phyloP scores from a whole-genome alignment of 1,284 basidiomycete genomes.

The Ceratobasidium sp. region DNA sequence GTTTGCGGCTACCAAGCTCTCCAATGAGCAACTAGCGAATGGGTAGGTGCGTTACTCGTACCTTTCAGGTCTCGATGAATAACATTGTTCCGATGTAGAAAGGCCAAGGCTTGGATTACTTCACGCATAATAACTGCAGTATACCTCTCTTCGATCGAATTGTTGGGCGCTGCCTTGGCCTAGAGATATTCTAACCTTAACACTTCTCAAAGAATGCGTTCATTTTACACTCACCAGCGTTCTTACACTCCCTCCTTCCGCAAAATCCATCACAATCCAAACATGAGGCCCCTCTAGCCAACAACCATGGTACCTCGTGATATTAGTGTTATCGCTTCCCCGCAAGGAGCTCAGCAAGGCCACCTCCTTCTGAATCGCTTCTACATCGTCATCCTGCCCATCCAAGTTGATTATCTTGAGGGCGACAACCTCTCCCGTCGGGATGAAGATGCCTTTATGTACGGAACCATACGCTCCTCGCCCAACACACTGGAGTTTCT shows the following conservation, averaged over 20 bases:
- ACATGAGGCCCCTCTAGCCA: conserved; percentile 94
- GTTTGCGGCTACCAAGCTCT: conserved; percentile 77
- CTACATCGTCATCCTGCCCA: conserved; percentile 96
- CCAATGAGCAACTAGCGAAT: not conserved
- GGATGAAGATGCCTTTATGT: conserved; percentile 90
- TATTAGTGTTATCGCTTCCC: conserved; percentile 79
- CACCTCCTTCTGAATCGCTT: conserved; percentile 96
- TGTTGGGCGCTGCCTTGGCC: conserved; percentile 85
- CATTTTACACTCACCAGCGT: conserved; percentile 69
- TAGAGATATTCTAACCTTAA: conserved; percentile 33
- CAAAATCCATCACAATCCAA: conserved; percentile 99
- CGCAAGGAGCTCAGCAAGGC: conserved; percentile 91
- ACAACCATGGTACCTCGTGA: conserved; percentile 97
- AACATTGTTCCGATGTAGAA: conserved; percentile 93
- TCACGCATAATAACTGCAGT: conserved; percentile 91
- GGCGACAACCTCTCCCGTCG: conserved; percentile 88
- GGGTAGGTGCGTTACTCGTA: conserved; percentile 49
- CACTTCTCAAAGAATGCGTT: not conserved
- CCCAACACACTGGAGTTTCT: conserved; percentile 84
- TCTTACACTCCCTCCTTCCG: conserved; percentile 94
- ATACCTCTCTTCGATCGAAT: conserved; percentile 90
- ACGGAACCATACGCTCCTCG: conserved; percentile 96
- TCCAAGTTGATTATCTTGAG: conserved; percentile 99
- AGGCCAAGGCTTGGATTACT: conserved; percentile 85
- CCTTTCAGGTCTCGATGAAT: conserved; percentile 96